phyloP scores from a whole-genome alignment of 2,329 filamentous ascomycete species.

The Xylariales sp. region DNA sequence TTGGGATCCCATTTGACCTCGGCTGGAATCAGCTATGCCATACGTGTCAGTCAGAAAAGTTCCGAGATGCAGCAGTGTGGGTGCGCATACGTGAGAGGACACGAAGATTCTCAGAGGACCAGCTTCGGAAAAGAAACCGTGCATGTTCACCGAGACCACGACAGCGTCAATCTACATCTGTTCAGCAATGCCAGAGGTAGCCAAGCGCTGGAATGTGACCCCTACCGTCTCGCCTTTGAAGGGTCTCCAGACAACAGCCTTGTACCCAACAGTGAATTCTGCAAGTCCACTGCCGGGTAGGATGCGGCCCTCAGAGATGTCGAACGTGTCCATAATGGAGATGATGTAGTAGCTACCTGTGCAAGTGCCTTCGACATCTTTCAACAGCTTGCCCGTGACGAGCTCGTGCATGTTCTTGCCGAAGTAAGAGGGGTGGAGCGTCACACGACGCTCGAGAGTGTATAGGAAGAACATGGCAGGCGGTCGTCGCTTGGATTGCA shows the following conservation, averaged over 20 bases:
- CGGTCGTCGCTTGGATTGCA: background rate
- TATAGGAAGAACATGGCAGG: constrained; percentile 92
- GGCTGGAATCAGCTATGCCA: constrained; percentile 72
- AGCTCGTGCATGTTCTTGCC: constrained; percentile 89
- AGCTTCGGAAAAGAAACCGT: constrained; percentile 85
- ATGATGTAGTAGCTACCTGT: constrained; percentile 97
- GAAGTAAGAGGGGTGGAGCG: constrained; percentile 95
- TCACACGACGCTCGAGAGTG: constrained; percentile 91
- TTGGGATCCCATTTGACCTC: constrained; percentile 95
- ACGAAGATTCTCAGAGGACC: constrained; percentile 77
- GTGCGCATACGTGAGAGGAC: constrained; percentile 65
- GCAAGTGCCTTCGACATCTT: constrained; percentile 92
- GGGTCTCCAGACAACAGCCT: constrained; percentile 93
- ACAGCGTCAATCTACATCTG: constrained; percentile 78
- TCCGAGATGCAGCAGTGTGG: constrained; percentile 5
- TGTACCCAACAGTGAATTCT: constrained; percentile 91
- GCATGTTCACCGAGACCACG: constrained; percentile 84
- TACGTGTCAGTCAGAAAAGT: constrained; percentile 20
- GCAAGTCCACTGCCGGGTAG: constrained; percentile 87
- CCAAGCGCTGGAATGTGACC: constrained; percentile 16
- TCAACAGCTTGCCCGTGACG: constrained; percentile 81
- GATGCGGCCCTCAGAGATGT: constrained; percentile 90
- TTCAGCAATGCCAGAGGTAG: constrained; percentile 17
- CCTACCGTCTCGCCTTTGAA: constrained; percentile 97
- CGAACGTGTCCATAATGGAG: constrained; percentile 93